phyloP scores from a whole-genome alignment of 148 eudicot genomes.

The Chenopodium quinoa region DNA sequence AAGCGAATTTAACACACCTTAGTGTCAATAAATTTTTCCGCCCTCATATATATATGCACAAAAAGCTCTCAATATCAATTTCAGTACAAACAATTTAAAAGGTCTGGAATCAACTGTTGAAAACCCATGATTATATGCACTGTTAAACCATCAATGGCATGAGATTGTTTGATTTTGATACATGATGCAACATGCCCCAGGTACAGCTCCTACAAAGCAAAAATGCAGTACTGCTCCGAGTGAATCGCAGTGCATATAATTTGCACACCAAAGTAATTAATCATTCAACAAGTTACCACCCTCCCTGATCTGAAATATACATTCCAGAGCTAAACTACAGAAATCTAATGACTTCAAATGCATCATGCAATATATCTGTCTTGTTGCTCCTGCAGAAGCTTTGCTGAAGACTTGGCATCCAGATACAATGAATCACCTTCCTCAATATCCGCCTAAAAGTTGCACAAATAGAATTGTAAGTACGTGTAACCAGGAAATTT shows the following conservation, averaged over 20 bases:
- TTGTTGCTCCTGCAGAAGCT: constrained; percentile 96
- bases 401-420: constrained; percentile 91
- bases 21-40: too few relatives aligned
- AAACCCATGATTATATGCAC: neutral
- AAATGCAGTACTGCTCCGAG: constrained; percentile 15
- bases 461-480: constrained; percentile 10
- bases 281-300: constrained; percentile 1
- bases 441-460: constrained; percentile 79
- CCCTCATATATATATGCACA: too few relatives aligned
- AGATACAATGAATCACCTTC: constrained; percentile 72
- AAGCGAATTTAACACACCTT: too few relatives aligned
- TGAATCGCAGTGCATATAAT: neutral
- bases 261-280: neutral
- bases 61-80: neutral
- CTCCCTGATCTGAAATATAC: neutral
- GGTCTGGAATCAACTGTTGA: neutral
- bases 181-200: neutral
- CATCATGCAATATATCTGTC: constrained; percentile 85
- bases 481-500: neutral
- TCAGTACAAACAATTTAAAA: neutral
- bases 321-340: constrained; percentile 8
- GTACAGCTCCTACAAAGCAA: neutral
- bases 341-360: neutral
- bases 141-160: neutral
- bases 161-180: constrained; percentile 1